Percentiles rank a stretch among this genome's conserved stretches.
phyloP scores from a whole-genome alignment of 2,329 filamentous ascomycete genomes.

The Grosmannia huntii region DNA sequence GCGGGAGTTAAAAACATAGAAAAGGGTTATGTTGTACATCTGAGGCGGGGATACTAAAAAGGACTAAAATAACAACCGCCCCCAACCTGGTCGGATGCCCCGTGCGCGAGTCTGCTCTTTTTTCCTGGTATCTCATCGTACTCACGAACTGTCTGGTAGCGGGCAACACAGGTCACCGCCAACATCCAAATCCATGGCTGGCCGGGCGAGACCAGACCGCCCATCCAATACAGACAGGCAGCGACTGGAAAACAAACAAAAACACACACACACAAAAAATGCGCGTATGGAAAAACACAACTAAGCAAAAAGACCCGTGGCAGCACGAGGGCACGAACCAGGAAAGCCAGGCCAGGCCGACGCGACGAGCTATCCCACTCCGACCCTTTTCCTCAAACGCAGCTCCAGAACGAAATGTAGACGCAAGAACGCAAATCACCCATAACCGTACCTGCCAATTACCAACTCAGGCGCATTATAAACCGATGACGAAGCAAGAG shows the following conservation, averaged over 20 bases:
- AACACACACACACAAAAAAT: not conserved
- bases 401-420: not conserved
- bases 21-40: not conserved
- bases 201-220: not conserved
- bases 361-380: not conserved
- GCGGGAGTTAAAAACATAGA: not conserved
- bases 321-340: not conserved
- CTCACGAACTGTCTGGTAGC: not conserved
- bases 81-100: not conserved
- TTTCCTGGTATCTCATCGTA: not conserved
- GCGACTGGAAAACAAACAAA: not conserved
- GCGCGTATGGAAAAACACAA: not conserved
- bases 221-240: not conserved
- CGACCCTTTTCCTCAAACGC: not conserved
- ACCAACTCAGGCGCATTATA: conserved; percentile 1
- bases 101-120: not conserved
- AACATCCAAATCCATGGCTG: not conserved
- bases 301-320: not conserved
- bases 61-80: not conserved
- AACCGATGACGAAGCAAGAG: not conserved
- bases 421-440: not conserved
- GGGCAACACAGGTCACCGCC: not conserved
- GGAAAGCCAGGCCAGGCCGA: not conserved
- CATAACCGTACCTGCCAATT: conserved; percentile 1
- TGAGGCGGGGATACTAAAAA: not conserved